Conservation (phyloP, 164 flowering plant species). For the Vitis rotundifolia region DNA sequence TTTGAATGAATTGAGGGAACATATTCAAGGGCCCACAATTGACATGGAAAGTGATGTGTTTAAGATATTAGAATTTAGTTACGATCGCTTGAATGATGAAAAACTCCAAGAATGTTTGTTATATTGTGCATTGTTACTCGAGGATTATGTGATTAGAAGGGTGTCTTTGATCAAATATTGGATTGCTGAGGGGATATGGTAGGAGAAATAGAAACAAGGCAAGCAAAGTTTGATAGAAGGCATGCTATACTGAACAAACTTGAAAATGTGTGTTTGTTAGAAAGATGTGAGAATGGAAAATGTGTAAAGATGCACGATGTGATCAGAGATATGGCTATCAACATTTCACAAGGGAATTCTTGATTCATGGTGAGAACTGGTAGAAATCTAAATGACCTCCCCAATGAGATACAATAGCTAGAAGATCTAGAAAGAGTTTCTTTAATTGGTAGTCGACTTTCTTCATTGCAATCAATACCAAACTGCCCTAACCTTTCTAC, state of each 20-base stretch:
- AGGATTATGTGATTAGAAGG: conserved; percentile 7
- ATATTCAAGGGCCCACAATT: not conserved
- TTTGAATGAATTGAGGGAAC: conserved; percentile 10
- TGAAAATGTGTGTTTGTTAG: conserved; percentile 1
- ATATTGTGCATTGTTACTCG: conserved; percentile 22
- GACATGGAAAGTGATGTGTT: conserved; percentile 12
- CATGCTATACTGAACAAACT: conserved; percentile 18
- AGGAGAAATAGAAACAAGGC: conserved; percentile 4
- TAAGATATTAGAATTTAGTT: conserved; percentile 5
- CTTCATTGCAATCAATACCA: too few relatives aligned
- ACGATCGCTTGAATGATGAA: conserved; percentile 6
- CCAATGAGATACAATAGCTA: too few relatives aligned
- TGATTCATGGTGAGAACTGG: too few relatives aligned
- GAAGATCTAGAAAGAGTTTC: too few relatives aligned
- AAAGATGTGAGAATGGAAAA: not conserved
- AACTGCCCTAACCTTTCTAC: too few relatives aligned
- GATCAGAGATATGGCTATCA: too few relatives aligned
- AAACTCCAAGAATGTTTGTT: conserved; percentile 13
- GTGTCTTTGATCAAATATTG: not conserved
- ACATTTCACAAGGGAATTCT: too few relatives aligned
- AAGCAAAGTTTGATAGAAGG: conserved; percentile 16
- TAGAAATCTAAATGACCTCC: too few relatives aligned
- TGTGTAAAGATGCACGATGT: too few relatives aligned
- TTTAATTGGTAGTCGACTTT: too few relatives aligned
- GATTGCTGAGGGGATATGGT: conserved; percentile 27